Evolutionary conservation across 495 filamentous ascomycete species (phyloP).

Genomic region (Neurospora pannonica): DNA sequence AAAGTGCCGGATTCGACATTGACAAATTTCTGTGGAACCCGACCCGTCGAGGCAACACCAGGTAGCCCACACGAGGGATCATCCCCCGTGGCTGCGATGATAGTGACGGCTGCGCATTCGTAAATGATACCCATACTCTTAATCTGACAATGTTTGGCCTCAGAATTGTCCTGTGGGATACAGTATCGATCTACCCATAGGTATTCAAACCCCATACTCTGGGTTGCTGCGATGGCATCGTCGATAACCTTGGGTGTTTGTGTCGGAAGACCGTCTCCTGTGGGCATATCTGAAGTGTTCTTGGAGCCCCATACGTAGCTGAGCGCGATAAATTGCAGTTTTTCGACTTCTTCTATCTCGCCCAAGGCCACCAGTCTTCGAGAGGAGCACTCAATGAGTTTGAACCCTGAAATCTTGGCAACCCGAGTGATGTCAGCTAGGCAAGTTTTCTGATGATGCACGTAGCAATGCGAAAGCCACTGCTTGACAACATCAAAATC

Average conservation of each 20-base stretch:
- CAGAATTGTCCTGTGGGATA: conserved; percentile 7
- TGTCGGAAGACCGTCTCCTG: not conserved
- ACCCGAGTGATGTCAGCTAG: not conserved
- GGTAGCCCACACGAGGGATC: conserved; percentile 19
- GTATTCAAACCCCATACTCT: not conserved
- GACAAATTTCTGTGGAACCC: not conserved
- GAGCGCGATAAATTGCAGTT: not conserved
- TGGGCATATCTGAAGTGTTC: not conserved
- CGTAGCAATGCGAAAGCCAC: not conserved
- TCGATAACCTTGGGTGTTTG: not conserved
- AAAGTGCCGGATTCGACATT: not conserved
- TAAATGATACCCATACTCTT: conserved; percentile 22
- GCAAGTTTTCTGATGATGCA: not conserved
- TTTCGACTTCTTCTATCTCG: not conserved
- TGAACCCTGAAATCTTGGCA: not conserved
- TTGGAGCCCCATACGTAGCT: not conserved
- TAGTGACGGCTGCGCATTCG: conserved; percentile 10
- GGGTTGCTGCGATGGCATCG: not conserved
- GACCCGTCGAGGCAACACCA: conserved; percentile 10
- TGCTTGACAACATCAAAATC: not conserved
- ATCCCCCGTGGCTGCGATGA: conserved; percentile 19
- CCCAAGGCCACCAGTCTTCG: not conserved
- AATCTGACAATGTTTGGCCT: conserved; percentile 16
- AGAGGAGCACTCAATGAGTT: not conserved
- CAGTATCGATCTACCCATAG: conserved; percentile 7